These are phyloP conservation scores for Colletotrichum sp. DNA, from an alignment of 2,329 filamentous ascomycete species.

Conservation along the genomic window DNA sequence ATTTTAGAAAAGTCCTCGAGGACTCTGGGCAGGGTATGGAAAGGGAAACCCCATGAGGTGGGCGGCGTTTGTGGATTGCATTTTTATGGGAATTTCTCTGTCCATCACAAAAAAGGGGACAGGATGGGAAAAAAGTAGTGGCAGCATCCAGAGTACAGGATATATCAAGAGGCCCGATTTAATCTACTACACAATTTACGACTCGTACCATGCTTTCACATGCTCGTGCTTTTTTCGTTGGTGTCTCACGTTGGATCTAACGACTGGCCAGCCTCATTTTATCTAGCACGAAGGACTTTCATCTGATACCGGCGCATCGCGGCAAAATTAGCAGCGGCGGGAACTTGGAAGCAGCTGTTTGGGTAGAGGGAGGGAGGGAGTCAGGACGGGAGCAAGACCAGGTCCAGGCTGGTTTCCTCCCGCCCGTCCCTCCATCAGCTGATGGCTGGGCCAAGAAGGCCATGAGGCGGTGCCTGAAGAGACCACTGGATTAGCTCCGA, in stretches of 20 bases:
- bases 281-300: neutral
- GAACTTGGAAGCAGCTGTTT: neutral
- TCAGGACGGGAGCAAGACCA: neutral
- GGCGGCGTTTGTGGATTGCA: neutral
- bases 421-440: neutral
- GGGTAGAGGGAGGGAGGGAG: neutral
- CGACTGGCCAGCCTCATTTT: neutral
- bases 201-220: constrained; percentile 3
- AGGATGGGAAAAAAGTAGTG: neutral
- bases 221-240: neutral
- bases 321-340: neutral
- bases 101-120: neutral
- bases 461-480: neutral
- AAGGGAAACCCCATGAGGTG: neutral
- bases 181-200: constrained; percentile 5
- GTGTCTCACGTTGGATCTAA: neutral
- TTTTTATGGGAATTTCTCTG: neutral
- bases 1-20: constrained; percentile 13
- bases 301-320: neutral
- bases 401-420: constrained; percentile 6
- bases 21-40: neutral
- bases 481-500: neutral
- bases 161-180: neutral
- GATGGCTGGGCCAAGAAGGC: neutral
- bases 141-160: neutral